phyloP scores from a whole-genome alignment of 1,139 yeast genomes.

The Yamadazyma diddensiae region DNA sequence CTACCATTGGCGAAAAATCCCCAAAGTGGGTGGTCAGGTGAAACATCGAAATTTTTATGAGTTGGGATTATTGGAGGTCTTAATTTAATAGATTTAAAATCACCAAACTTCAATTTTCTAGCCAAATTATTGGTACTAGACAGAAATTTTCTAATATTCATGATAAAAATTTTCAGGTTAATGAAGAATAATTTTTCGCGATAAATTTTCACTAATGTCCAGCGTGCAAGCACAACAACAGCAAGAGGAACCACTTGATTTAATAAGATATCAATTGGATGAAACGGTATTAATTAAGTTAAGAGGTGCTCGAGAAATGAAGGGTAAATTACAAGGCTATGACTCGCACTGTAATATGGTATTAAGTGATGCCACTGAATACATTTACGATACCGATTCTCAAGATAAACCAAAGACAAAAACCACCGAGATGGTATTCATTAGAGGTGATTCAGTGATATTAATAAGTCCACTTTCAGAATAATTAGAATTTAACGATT shows the following conservation, averaged over 20 bases:
- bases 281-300: conserved; percentile 85
- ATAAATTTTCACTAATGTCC: conserved; percentile 24
- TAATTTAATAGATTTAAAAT: conserved; percentile 39
- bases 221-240: conserved; percentile 34
- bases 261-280: conserved; percentile 82
- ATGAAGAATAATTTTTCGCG: background rate
- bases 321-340: conserved; percentile 89
- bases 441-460: conserved; percentile 94
- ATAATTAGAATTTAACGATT: background rate
- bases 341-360: conserved; percentile 97
- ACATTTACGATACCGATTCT: conserved; percentile 58
- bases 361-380: conserved; percentile 88
- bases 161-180: conserved; percentile 1
- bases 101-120: conserved; percentile 25
- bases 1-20: conserved; percentile 71
- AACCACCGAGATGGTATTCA: conserved; percentile 84
- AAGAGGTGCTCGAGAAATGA: conserved; percentile 93
- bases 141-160: conserved; percentile 20
- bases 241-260: conserved; percentile 70
- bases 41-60: conserved; percentile 64
- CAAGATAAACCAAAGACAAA: conserved; percentile 49
- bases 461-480: conserved; percentile 52
- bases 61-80: conserved; percentile 89
- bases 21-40: conserved; percentile 93
- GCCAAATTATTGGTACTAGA: conserved; percentile 15